Base-by-base conservation (phyloP, 306 rosid genomes). In the Alnus rubra region DNA sequence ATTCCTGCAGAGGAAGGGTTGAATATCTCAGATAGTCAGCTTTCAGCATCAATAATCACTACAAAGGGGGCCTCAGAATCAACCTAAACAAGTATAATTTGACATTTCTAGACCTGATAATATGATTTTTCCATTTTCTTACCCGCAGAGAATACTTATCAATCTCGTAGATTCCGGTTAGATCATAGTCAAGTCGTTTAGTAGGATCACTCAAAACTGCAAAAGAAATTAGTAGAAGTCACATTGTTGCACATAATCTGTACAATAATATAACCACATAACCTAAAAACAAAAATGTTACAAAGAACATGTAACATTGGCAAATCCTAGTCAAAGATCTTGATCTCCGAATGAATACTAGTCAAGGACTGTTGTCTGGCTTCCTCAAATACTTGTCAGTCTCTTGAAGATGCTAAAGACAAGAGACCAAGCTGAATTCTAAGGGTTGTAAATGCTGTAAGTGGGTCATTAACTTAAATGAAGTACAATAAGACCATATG, bases 91-190 rank as follows among this genome's bases (percentile, higher is more conserved):
- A 73, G 18, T 67, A 7, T 28, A 59, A 72, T 9, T 73, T 59
- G 74, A 78, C 63, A 76, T 53, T 59, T 37, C 47, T 16, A 60
- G 55, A 74, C 35, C 28, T 39, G n/a, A 30, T 45, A 69, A 55
- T 48, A 62, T 19, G 65, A 15, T 75, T 47, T 31, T 67, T 18
- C 51, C 30, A 64, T 12, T 64, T 69, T 42, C 84, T 78, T 83
- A 91, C 96, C 91, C 84, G 85, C 87, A 91, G 76, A 42, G 90
- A 83, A 82, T 91, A 91, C 86, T 91, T 91, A 44, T 91, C 90
- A 78, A 91, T 83, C 85, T 83, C 96, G 53, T 89, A 88, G 19
- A 81, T 82, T 78, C 96, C 92, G 33, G 90, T 88, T 76, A 84
- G 81, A 84, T 91, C 96, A 82, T 91, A 91, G 79, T 91, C 93